These are phyloP conservation scores for Phaeophleospora eucalypticola DNA, from an alignment of 2,329 filamentous ascomycete species.

Conservation along the genomic window DNA sequence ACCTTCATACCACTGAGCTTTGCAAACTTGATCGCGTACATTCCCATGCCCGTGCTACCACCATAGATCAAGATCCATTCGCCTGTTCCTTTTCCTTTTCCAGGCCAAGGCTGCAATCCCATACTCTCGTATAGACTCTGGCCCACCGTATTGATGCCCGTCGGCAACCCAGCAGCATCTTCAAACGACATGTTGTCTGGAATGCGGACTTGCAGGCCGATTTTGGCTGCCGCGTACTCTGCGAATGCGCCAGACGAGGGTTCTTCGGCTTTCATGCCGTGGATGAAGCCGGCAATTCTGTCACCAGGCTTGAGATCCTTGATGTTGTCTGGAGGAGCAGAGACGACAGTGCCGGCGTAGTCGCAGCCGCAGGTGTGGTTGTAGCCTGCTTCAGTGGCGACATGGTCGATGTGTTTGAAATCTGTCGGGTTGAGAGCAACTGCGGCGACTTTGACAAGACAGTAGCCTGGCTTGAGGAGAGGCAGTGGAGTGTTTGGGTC, in stretches of 20 bases:
- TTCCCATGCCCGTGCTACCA: conserved; percentile 47
- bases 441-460: conserved; percentile 48
- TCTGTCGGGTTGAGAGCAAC: conserved; percentile 44
- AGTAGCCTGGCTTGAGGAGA: conserved; percentile 7
- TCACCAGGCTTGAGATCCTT: conserved; percentile 47
- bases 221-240: conserved; percentile 51
- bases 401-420: conserved; percentile 46
- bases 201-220: conserved; percentile 44
- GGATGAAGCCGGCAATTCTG: conserved; percentile 46
- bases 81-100: not conserved
- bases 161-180: conserved; percentile 50
- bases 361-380: conserved; percentile 49
- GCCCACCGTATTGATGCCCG: conserved; percentile 49
- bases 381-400: conserved; percentile 29
- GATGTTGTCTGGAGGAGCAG: conserved; percentile 46
- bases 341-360: conserved; percentile 50
- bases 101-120: conserved; percentile 7
- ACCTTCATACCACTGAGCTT: conserved; percentile 38
- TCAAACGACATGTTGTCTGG: conserved; percentile 48
- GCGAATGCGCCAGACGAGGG: conserved; percentile 46
- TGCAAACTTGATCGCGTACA: conserved; percentile 47
- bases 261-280: conserved; percentile 37
- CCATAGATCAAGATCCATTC: conserved; percentile 20
- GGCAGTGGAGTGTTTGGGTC: conserved; percentile 11
- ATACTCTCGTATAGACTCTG: conserved; percentile 41